Conservation (phyloP, 768 basidiomycete species). For the Galerina marginata region DNA sequence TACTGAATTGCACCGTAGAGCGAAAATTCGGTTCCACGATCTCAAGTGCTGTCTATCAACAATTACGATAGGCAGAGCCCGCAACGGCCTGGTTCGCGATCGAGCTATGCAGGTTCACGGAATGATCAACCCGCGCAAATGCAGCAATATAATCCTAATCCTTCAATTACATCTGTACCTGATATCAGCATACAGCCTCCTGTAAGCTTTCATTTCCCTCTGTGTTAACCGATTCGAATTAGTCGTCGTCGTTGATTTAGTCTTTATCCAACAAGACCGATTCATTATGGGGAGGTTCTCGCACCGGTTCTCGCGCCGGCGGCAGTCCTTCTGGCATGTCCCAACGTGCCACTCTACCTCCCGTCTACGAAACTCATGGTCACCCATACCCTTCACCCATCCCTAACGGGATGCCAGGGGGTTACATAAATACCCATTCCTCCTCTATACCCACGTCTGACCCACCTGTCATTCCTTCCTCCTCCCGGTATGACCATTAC, state of each 20-base stretch:
- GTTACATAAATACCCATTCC: conserved; percentile 10
- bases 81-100: conserved; percentile 27
- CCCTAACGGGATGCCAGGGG: conserved; percentile 17
- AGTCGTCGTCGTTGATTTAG: conserved; percentile 22
- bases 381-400: neutral
- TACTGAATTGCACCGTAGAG: conserved; percentile 15
- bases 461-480: neutral
- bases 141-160: conserved; percentile 1
- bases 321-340: conserved; percentile 14
- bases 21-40: conserved; percentile 20
- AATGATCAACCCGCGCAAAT: neutral
- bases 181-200: conserved; percentile 43
- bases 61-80: conserved; percentile 22
- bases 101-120: conserved; percentile 32
- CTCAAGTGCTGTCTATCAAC: conserved; percentile 11
- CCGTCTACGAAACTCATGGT: neutral
- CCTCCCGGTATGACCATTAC: neutral
- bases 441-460: conserved; percentile 8
- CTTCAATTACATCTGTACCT: conserved; percentile 26
- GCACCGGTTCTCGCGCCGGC: conserved; percentile 1
- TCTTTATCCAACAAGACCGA: conserved; percentile 25
- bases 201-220: conserved; percentile 28
- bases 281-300: conserved; percentile 13
- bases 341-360: conserved; percentile 2
- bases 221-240: conserved; percentile 12